Evolutionary conservation across 352 stramenopile species (phyloP).

Genomic region (Globisporangium irregulare): DNA sequence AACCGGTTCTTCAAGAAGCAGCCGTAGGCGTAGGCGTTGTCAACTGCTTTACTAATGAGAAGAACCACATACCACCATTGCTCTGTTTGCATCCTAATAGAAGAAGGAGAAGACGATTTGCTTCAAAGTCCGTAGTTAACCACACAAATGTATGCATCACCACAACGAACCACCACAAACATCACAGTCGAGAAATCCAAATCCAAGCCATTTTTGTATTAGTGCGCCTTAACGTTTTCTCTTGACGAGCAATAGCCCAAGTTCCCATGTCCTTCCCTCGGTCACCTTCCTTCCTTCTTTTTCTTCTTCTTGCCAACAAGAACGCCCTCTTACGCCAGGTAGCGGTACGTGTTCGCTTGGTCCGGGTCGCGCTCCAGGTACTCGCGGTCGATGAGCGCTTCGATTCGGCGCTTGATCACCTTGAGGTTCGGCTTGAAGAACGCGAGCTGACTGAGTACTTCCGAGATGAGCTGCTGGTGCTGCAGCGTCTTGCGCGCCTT

Average conservation of each 20-base stretch:
- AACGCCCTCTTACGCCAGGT: constrained; percentile 74
- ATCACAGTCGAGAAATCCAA: not conserved
- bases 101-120: not conserved
- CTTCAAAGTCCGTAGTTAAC: not conserved
- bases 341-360: constrained; percentile 96
- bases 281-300: not conserved
- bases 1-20: constrained; percentile 90
- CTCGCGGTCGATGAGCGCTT: constrained; percentile 97
- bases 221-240: not conserved
- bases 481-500: constrained; percentile 97
- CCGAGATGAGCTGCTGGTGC: constrained; percentile 97
- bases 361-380: constrained; percentile 97
- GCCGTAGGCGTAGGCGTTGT: constrained; percentile 14
- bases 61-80: not conserved
- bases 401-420: constrained; percentile 97
- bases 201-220: constrained; percentile 9
- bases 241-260: not conserved
- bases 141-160: constrained; percentile 1
- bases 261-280: too few relatives aligned
- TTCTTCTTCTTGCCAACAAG: too few relatives aligned
- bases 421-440: constrained; percentile 99
- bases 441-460: constrained; percentile 96
- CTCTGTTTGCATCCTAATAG: not conserved
- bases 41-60: not conserved
- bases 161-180: not conserved